These are phyloP conservation scores for Micromonas commoda DNA, from an alignment of 139 green algal genomes.

Conservation along the genomic window DNA sequence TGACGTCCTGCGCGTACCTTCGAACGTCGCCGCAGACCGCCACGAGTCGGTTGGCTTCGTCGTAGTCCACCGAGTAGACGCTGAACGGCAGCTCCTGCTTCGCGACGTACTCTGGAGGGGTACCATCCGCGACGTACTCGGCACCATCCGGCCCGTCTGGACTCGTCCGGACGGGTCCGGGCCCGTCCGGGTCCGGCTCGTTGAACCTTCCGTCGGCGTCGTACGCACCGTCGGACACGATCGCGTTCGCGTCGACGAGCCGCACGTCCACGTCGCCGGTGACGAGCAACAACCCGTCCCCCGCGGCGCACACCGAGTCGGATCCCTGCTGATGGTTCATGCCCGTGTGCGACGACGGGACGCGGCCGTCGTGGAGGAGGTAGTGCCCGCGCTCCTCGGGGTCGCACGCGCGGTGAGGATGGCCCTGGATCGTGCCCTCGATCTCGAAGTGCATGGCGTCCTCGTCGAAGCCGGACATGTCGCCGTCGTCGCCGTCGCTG, in stretches of 20 bases:
- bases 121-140: no score
- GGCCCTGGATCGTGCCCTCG: not conserved
- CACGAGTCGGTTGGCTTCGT: not conserved
- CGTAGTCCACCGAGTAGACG: not conserved
- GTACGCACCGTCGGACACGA: not conserved
- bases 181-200: not conserved
- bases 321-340: not conserved
- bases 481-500: not conserved
- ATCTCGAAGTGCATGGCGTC: not conserved
- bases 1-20: not conserved
- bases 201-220: not conserved
- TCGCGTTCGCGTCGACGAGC: not conserved
- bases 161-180: not conserved
- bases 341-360: not conserved
- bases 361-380: not conserved
- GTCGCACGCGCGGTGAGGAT: not conserved
- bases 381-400: not conserved
- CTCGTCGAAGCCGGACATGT: not conserved
- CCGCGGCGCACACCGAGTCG: not conserved
- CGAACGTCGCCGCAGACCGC: not conserved
- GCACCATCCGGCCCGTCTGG: no score
- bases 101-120: not conserved
- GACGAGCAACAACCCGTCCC: not conserved
- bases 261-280: not conserved
- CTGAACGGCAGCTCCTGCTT: slow-evolving; percentile 1